Percentiles rank a stretch among this genome's conserved stretches.
Evolutionary conservation across 345 rosid genomes (phyloP).

Genomic region (Sonneratia alba): DNA sequence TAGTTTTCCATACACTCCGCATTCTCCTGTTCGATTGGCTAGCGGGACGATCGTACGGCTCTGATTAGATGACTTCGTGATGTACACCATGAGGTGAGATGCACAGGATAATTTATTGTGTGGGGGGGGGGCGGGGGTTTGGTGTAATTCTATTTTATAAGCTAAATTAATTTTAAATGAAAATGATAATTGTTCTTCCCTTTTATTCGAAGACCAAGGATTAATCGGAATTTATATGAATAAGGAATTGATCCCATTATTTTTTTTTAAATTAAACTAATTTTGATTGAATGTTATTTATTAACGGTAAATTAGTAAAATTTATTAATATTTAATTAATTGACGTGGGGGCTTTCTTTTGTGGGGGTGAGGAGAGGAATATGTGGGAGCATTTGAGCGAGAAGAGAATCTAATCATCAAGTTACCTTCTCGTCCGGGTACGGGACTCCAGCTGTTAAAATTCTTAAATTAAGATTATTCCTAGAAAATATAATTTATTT

Average conservation of each 20-base stretch:
- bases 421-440: constrained; percentile 8
- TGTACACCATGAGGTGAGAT: neutral
- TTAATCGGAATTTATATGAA: too few relatives aligned
- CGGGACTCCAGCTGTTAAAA: constrained; percentile 10
- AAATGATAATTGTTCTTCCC: neutral
- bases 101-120: neutral
- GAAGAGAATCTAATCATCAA: constrained; percentile 10
- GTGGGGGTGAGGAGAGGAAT: neutral
- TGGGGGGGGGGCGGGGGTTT: too few relatives aligned
- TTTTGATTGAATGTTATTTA: too few relatives aligned
- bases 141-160: neutral
- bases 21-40: neutral
- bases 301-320: too few relatives aligned
- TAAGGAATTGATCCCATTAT: too few relatives aligned
- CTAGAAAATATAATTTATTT: neutral
- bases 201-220: neutral
- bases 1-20: too few relatives aligned
- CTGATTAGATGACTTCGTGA: neutral
- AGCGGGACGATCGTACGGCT: neutral
- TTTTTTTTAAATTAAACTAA: too few relatives aligned
- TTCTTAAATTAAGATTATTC: neutral
- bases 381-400: neutral
- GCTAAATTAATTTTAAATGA: neutral
- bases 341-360: too few relatives aligned
- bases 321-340: too few relatives aligned